Evolutionary conservation across 345 rosid genomes (phyloP).

Genomic region (Mercurialis annua): DNA sequence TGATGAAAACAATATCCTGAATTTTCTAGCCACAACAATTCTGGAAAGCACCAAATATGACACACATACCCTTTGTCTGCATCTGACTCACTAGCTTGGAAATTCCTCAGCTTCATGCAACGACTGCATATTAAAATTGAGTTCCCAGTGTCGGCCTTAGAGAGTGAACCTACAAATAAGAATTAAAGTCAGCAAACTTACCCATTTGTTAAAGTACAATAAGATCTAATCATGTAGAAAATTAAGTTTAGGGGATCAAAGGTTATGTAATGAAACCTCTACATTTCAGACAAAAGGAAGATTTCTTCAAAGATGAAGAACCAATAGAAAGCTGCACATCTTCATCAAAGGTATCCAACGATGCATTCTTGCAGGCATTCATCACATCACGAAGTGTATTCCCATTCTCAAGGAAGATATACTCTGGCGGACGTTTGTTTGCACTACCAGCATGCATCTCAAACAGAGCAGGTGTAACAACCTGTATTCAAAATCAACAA

Average conservation of each 20-base stretch:
- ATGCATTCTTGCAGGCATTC: conserved; percentile 62
- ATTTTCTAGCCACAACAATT: too few species aligned
- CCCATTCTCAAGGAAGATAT: conserved; percentile 70
- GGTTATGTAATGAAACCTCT: conserved; percentile 52
- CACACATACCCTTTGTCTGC: conserved; percentile 34
- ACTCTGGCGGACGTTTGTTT: conserved; percentile 83
- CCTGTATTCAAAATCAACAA: conserved; percentile 35
- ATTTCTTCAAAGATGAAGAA: conserved; percentile 40
- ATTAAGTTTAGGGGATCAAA: too few species aligned
- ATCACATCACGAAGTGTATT: conserved; percentile 76
- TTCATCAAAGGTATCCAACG: conserved; percentile 59
- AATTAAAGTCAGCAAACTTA: background rate
- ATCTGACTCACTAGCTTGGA: conserved; percentile 29
- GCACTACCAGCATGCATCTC: conserved; percentile 86
- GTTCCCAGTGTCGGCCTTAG: conserved; percentile 28
- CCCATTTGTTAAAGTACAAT: background rate
- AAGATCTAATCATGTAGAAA: background rate
- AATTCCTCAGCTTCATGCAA: conserved; percentile 46
- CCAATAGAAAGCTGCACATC: conserved; percentile 48
- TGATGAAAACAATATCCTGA: too few species aligned
- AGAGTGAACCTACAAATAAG: conserved; percentile 40
- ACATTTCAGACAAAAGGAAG: conserved; percentile 72
- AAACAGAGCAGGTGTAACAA: conserved; percentile 49
- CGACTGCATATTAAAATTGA: conserved; percentile 48
- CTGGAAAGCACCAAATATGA: background rate